A percentile compares a stretch with the other conserved stretches of the same genome.
Conservation (phyloP, 1,284 basidiomycete species). For the Tilletia walkeri region DNA sequence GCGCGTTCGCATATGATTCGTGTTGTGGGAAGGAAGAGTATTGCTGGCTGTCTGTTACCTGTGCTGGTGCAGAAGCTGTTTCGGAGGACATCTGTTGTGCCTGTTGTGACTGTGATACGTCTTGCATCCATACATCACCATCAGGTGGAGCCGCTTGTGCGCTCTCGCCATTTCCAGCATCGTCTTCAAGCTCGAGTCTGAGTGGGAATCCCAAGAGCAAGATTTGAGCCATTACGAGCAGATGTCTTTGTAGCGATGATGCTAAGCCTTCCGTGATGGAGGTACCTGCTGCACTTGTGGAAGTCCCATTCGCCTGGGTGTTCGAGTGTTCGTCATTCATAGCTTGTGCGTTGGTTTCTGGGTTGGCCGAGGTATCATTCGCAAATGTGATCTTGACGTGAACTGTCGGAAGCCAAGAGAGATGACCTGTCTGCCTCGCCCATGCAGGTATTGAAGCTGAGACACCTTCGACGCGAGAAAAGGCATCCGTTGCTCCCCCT, state of each 20-base stretch:
- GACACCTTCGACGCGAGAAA: neutral
- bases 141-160: neutral
- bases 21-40: neutral
- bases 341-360: neutral
- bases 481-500: neutral
- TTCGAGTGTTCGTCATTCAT: neutral
- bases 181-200: slow-evolving; percentile 1
- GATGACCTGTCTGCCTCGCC: slow-evolving; percentile 4
- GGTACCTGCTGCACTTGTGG: neutral
- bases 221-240: neutral
- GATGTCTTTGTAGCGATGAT: neutral
- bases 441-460: neutral
- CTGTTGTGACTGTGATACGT: too few relatives aligned
- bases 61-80: neutral
- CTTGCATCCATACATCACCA: neutral
- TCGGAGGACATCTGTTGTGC: neutral
- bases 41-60: neutral
- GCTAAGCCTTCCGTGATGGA: neutral
- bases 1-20: too few relatives aligned
- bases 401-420: neutral
- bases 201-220: slow-evolving; percentile 3
- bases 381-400: slow-evolving; percentile 14
- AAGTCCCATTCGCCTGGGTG: neutral
- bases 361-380: neutral
- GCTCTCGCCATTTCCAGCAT: neutral